Conservation (phyloP, 108 stramenopile species). For the Discostella stelligeroides region DNA sequence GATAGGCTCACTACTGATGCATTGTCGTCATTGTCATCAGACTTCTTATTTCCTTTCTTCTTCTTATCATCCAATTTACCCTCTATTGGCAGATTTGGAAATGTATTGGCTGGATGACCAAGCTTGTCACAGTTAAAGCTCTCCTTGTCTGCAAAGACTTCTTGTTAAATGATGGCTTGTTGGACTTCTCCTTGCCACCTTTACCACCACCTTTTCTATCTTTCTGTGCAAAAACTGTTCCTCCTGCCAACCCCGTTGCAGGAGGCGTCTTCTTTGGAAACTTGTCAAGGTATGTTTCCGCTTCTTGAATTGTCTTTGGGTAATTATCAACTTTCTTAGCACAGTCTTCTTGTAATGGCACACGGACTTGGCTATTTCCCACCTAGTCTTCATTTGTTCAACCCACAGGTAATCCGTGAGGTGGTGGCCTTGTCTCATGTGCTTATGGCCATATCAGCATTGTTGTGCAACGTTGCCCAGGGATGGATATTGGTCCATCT, state of each 20-base stretch:
- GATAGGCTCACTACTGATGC: not conserved
- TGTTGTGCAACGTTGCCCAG: not conserved
- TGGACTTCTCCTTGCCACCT: not conserved
- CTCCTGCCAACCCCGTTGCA: not conserved
- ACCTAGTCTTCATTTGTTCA: not conserved
- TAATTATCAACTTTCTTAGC: not conserved
- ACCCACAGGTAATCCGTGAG: not conserved
- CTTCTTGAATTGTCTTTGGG: no score
- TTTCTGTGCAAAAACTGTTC: slow-evolving; percentile 22
- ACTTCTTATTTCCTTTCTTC: no score
- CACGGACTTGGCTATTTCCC: no score
- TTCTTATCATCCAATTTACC: no score
- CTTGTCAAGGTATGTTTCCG: no score
- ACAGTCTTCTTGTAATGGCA: not conserved
- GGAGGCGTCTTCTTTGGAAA: not conserved
- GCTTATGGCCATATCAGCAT: not conserved
- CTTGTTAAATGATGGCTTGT: not conserved
- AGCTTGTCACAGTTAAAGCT: slow-evolving; percentile 14
- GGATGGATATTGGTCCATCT: not conserved
- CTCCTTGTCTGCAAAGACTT: not conserved
- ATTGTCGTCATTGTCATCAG: not conserved
- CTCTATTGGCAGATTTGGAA: no score
- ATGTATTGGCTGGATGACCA: not conserved
- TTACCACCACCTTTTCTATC: slow-evolving; percentile 5
- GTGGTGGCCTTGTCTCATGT: not conserved